Conservation (phyloP, 2,329 filamentous ascomycete species). For the Cordyceps javanica region DNA sequence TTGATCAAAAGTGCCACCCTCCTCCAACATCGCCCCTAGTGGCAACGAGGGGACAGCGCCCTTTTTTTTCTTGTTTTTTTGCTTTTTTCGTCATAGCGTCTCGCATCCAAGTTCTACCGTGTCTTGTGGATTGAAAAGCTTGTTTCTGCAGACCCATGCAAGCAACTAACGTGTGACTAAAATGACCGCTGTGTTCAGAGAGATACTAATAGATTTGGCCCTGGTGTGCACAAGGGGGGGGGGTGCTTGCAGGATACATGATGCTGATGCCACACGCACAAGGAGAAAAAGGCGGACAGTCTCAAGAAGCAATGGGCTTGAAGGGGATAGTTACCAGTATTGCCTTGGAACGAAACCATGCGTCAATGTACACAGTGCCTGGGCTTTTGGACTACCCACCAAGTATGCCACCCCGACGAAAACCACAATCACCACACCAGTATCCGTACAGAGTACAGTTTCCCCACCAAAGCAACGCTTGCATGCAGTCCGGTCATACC, state of each 20-base stretch:
- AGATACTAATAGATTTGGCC: too few species aligned
- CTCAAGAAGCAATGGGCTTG: too few species aligned
- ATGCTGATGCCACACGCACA: neutral
- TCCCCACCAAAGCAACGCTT: too few species aligned
- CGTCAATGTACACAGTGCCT: neutral
- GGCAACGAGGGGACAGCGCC: too few species aligned
- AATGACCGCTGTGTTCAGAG: too few species aligned
- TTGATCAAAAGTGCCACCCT: neutral
- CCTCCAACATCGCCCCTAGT: neutral
- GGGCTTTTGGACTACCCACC: neutral
- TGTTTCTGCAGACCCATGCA: slow-evolving; percentile 5
- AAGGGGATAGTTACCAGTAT: neutral
- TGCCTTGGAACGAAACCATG: neutral
- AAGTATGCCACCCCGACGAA: too few species aligned
- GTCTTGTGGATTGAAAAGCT: slow-evolving; percentile 6
- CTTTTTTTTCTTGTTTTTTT: too few species aligned
- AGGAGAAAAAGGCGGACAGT: too few species aligned
- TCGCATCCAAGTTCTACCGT: neutral
- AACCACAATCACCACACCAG: neutral
- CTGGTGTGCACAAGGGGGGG: neutral
- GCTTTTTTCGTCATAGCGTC: neutral
- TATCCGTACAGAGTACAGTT: too few species aligned
- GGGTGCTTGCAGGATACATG: neutral
- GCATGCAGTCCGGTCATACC: neutral
- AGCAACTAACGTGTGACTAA: neutral